phyloP scores from a whole-genome alignment of 1,139 yeast species.

The Candida sp. region DNA sequence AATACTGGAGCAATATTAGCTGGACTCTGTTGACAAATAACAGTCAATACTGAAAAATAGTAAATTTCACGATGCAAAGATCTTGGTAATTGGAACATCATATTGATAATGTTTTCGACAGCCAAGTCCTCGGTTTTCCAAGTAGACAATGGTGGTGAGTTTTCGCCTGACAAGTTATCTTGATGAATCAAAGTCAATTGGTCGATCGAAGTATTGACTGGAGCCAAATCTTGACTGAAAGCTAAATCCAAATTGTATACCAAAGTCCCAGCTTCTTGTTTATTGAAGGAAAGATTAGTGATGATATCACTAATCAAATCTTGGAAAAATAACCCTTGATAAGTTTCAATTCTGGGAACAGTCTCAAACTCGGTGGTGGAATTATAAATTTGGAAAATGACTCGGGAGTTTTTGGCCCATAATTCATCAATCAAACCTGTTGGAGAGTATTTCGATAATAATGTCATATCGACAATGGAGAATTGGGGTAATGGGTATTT shows the following conservation, averaged over 20 bases:
- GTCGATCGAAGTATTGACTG: slow-evolving; percentile 82
- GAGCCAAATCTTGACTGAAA: slow-evolving; percentile 65
- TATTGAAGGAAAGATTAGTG: slow-evolving; percentile 81
- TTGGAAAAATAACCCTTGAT: slow-evolving; percentile 57
- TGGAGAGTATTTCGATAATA: slow-evolving; percentile 27
- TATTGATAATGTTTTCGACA: slow-evolving; percentile 74
- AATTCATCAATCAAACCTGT: slow-evolving; percentile 32
- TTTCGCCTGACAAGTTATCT: slow-evolving; percentile 40
- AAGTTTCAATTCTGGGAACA: slow-evolving; percentile 64
- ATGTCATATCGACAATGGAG: slow-evolving; percentile 42
- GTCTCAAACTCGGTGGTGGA: slow-evolving; percentile 54
- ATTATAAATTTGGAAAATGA: slow-evolving; percentile 64
- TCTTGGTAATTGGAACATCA: slow-evolving; percentile 72
- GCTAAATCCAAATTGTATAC: slow-evolving; percentile 72
- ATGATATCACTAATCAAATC: slow-evolving; percentile 76
- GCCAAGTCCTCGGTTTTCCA: slow-evolving; percentile 94
- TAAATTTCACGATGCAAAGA: slow-evolving; percentile 70
- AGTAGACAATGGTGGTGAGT: slow-evolving; percentile 53
- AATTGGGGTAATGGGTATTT: slow-evolving; percentile 47
- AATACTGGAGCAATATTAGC: slow-evolving; percentile 93
- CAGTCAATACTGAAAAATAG: slow-evolving; percentile 83
- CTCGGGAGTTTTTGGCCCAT: slow-evolving; percentile 51
- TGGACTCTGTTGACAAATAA: slow-evolving; percentile 85
- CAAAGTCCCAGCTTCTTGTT: slow-evolving; percentile 84
- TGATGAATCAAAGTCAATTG: slow-evolving; percentile 43